A percentile compares a stretch with the other conserved stretches of the same genome.
These are phyloP conservation scores for Phlebiopsis flavidoalba DNA, from an alignment of 768 basidiomycete genomes.

Conservation along the genomic window DNA sequence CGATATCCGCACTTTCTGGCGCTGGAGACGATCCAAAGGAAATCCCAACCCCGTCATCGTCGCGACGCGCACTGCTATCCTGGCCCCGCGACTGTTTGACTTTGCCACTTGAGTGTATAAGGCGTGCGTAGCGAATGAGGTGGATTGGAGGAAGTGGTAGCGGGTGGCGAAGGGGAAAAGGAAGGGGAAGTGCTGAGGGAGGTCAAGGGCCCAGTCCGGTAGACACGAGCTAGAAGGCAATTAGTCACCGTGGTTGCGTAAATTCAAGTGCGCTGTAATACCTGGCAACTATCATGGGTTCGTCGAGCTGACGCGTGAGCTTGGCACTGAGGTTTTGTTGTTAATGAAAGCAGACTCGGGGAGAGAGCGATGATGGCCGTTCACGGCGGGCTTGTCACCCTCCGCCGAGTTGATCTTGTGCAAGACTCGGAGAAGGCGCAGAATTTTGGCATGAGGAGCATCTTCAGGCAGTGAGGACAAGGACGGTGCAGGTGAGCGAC, in stretches of 20 bases:
- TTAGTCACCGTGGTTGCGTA: background rate
- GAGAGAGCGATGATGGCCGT: constrained; percentile 51
- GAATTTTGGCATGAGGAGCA: constrained; percentile 82
- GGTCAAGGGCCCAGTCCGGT: constrained; percentile 95
- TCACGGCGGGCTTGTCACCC: constrained; percentile 49
- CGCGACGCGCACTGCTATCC: constrained; percentile 71
- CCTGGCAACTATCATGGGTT: constrained; percentile 99
- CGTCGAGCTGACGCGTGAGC: constrained; percentile 93
- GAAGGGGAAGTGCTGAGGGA: constrained; percentile 97
- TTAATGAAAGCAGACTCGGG: constrained; percentile 89
- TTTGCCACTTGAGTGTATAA: constrained; percentile 87
- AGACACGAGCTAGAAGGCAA: constrained; percentile 69
- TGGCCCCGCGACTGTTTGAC: constrained; percentile 75
- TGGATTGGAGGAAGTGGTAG: constrained; percentile 95
- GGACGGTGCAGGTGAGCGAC: constrained; percentile 57
- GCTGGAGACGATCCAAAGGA: constrained; percentile 86
- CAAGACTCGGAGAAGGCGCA: constrained; percentile 84
- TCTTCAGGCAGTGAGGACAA: constrained; percentile 82
- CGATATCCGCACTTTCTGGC: constrained; percentile 96
- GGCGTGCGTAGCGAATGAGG: constrained; percentile 93
- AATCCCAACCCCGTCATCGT: constrained; percentile 87
- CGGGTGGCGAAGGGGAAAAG: constrained; percentile 98
- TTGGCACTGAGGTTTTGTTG: constrained; percentile 97
- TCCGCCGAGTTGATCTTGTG: constrained; percentile 79
- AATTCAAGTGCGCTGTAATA: constrained; percentile 27